phyloP scores from a whole-genome alignment of 345 rosid species.

The Streptanthus diversifolius region DNA sequence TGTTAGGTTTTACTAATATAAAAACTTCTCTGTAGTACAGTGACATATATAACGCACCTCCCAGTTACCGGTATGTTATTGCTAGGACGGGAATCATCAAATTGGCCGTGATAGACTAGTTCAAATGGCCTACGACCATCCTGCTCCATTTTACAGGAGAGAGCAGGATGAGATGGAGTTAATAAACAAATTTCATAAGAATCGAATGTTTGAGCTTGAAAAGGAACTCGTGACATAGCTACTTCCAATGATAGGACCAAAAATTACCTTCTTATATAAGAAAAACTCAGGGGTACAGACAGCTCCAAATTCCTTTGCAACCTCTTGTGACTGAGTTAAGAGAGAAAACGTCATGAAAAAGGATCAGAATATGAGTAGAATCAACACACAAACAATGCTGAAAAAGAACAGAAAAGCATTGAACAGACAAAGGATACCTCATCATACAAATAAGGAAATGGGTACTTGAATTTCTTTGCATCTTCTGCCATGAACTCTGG shows the following conservation, averaged over 20 bases:
- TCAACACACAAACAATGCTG: not conserved
- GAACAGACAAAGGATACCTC: constrained; percentile 45
- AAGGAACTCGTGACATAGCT: not conserved
- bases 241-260: not conserved
- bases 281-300: constrained; percentile 90
- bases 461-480: constrained; percentile 57
- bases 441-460: constrained; percentile 83
- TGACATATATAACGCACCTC: constrained; percentile 46
- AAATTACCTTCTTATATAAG: constrained; percentile 68
- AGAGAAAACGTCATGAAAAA: not conserved
- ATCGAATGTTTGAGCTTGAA: not conserved
- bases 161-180: not conserved
- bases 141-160: constrained; percentile 35
- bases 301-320: constrained; percentile 72
- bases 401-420: not conserved
- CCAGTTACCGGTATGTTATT: constrained; percentile 64
- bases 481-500: constrained; percentile 89
- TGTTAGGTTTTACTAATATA: not conserved
- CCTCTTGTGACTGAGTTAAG: constrained; percentile 68
- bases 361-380: not conserved
- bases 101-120: constrained; percentile 89
- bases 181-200: not conserved
- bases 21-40: not conserved
- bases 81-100: constrained; percentile 86
- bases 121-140: constrained; percentile 90